Evolutionary conservation across 23 red algal species (phyloP).

Genomic region (Chondrus crispus): DNA sequence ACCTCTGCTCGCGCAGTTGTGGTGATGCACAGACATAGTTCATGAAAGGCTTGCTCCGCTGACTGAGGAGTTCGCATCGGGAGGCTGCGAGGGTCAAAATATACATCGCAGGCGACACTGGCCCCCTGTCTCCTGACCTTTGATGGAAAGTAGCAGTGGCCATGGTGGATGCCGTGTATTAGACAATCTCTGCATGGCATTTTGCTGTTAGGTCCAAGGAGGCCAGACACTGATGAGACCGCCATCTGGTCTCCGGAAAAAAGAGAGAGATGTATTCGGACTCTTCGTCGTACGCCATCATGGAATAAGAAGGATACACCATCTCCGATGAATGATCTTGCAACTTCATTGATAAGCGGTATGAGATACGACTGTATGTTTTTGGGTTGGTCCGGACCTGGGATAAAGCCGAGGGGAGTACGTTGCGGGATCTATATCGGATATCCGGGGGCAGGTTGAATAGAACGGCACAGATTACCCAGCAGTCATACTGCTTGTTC

Average conservation of each 20-base stretch:
- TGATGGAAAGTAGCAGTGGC: neutral
- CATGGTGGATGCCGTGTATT: neutral
- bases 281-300: neutral
- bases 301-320: neutral
- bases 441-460: neutral
- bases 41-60: too few relatives aligned
- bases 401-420: neutral
- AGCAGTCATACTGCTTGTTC: neutral
- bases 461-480: neutral
- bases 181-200: neutral
- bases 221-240: neutral
- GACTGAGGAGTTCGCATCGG: too few relatives aligned
- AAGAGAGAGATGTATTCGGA: neutral
- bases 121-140: too few relatives aligned
- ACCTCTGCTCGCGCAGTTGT: neutral
- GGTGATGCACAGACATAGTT: too few relatives aligned
- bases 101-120: too few relatives aligned
- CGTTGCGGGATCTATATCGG: neutral
- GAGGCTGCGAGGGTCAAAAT: neutral
- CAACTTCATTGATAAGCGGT: neutral
- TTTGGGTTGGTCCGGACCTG: neutral
- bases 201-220: neutral
- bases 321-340: neutral
- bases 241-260: neutral
- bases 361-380: neutral